Percentiles rank a stretch among this genome's conserved stretches.
Conservation (phyloP, 2,329 filamentous ascomycete genomes). For the Trichoderma sp. region DNA sequence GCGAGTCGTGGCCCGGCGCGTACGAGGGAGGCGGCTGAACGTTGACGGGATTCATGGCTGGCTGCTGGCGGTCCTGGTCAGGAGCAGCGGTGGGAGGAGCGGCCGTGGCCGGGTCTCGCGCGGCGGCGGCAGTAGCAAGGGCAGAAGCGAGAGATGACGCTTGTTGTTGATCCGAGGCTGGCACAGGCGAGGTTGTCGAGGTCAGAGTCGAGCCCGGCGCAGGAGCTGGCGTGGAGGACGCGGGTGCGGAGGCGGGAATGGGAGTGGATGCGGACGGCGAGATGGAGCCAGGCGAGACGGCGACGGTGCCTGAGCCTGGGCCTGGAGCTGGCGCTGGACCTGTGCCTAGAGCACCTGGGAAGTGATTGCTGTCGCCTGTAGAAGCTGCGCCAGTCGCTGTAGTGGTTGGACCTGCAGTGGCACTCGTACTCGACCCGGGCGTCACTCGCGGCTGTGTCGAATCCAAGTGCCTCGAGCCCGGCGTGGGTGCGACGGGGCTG, state of each 20-base stretch:
- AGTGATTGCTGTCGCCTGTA: background rate
- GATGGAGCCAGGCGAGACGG: slow-evolving; percentile 21
- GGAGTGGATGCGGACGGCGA: slow-evolving; percentile 25
- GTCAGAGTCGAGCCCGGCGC: slow-evolving; percentile 18
- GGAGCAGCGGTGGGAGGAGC: slow-evolving; percentile 22
- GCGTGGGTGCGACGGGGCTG: slow-evolving; percentile 61
- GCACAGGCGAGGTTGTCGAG: slow-evolving; percentile 13
- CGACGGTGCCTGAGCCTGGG: slow-evolving; percentile 15
- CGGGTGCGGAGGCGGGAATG: slow-evolving; percentile 24
- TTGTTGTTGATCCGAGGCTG: background rate
- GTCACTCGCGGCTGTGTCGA: slow-evolving; percentile 27
- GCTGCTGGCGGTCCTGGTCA: slow-evolving; percentile 38
- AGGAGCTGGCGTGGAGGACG: slow-evolving; percentile 25
- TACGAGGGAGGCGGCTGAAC: slow-evolving; percentile 31
- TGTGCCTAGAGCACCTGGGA: background rate
- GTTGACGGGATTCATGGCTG: slow-evolving; percentile 34
- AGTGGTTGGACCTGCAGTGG: background rate
- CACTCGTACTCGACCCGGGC: background rate
- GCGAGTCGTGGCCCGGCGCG: slow-evolving; percentile 48
- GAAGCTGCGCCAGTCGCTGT: background rate
- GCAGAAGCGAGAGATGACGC: slow-evolving; percentile 16
- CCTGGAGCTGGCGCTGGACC: background rate
- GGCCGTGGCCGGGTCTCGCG: slow-evolving; percentile 11
- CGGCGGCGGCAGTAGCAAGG: slow-evolving; percentile 14
- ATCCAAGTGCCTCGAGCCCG: slow-evolving; percentile 49